Evolutionary conservation across 1,139 yeast species (phyloP).

Genomic region (Yamadazyma spencermartinsiae): DNA sequence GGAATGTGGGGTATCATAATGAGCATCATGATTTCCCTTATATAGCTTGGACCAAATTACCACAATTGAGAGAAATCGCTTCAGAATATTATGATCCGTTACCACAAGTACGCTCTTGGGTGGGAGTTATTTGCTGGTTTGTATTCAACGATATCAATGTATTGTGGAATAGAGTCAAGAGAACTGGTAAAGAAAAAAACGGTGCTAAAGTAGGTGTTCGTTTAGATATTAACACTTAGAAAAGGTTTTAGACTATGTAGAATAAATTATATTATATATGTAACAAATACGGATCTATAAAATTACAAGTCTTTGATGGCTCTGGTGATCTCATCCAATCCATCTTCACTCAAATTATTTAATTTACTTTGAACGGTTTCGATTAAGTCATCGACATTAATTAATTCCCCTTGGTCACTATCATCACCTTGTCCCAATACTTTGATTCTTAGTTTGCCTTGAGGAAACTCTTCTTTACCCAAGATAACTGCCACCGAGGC

Average conservation of each 20-base stretch:
- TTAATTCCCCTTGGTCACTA: conserved; percentile 82
- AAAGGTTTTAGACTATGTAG: neutral
- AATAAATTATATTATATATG: conserved; percentile 2
- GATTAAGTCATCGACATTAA: conserved; percentile 61
- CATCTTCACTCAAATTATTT: conserved; percentile 40
- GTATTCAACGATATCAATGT: conserved; percentile 65
- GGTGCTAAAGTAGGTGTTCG: conserved; percentile 26
- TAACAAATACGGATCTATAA: neutral
- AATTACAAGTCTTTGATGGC: conserved; percentile 46
- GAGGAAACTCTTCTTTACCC: conserved; percentile 89
- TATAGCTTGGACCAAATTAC: conserved; percentile 85
- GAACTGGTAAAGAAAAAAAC: conserved; percentile 46
- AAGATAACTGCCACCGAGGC: conserved; percentile 88
- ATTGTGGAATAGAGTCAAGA: conserved; percentile 79
- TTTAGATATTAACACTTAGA: conserved; percentile 22
- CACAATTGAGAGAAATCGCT: conserved; percentile 65
- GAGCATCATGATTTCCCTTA: conserved; percentile 96
- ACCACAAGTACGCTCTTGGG: conserved; percentile 80
- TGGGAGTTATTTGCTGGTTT: conserved; percentile 72
- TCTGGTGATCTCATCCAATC: conserved; percentile 59
- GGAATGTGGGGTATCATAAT: conserved; percentile 93
- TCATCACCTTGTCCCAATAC: conserved; percentile 86
- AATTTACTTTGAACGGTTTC: conserved; percentile 56
- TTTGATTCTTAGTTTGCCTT: conserved; percentile 83
- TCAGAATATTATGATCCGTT: conserved; percentile 79